Evolutionary conservation across 805 yeast species (phyloP), one percentile per base, ranked within the genome.

Genomic region (Saccharomycopsis microspora): DNA sequence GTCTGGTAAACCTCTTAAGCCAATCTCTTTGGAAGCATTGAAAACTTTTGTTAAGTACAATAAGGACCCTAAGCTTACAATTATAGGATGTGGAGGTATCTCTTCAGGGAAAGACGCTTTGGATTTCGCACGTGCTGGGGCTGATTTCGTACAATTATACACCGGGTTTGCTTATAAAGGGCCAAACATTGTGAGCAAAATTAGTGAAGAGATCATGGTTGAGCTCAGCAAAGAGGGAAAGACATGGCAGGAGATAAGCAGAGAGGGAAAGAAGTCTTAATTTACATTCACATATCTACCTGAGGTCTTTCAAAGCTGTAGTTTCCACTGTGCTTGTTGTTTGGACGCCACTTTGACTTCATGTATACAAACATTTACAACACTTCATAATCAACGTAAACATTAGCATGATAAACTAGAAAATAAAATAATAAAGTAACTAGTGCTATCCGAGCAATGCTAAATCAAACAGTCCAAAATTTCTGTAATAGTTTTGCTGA

Each of bases 61-160:
- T 36, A 86, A 86, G 57, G 53, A 52, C 37, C 74, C 83, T 1
- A 72, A 78, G 46, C 64, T 88, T 54, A 84, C 88, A 2, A 71
- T 90, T 40, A 75, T 90, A 55, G 97, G 97, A 34, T 88, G 96
- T 65, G 97, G 97, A 49, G 97, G 97, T 55, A 87, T 90, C 56
- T 70, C 82, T n/a, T 66, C 71, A 29, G 97, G 96, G 48, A 71
- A 78, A 54, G 97, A 90, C 60, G 97, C 89, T 0, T 67, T 89
- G 43, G 97, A 89, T 55, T 90, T 82, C 64, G 96, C 93, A 34
- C 78, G 77, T 58, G 95, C 96, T 1, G 97, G 97, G 49, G 97
- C 97, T 9, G 74, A 83, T n/a, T 85, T 80, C 61, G 78, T 90
- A 43, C 85, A 90, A 64, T 63, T 88, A 47, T 87, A 88, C 67